Conservation (phyloP, 169 alveolate genomes). For the Plasmodium reichenowi region DNA sequence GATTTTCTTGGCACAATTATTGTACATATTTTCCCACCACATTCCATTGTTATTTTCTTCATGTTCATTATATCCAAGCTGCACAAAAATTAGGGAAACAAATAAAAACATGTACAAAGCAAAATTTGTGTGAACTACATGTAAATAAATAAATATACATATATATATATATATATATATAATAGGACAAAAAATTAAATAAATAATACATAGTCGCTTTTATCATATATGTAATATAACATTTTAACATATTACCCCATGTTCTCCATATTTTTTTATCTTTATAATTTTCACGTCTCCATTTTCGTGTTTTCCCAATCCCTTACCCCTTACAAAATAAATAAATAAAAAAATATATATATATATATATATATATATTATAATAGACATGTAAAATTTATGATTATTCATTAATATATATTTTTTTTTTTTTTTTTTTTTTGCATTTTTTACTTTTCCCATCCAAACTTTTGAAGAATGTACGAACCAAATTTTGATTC, state of each 20-base stretch:
- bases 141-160: not conserved
- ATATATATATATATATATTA: constrained; percentile 3
- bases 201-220: too few relatives aligned
- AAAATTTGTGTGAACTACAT: too few relatives aligned
- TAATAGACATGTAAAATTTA: not conserved
- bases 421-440: not conserved
- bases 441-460: constrained; percentile 59
- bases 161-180: not conserved
- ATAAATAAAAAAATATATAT: constrained; percentile 7
- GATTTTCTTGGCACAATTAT: constrained; percentile 58
- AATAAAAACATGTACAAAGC: not conserved
- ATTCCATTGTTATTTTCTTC: constrained; percentile 17
- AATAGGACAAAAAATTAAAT: not conserved
- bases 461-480: constrained; percentile 68
- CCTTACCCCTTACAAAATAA: constrained; percentile 54
- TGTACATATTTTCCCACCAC: constrained; percentile 76
- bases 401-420: not conserved
- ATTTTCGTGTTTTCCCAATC: constrained; percentile 71
- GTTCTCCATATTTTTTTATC: constrained; percentile 73
- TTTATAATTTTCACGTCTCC: constrained; percentile 57
- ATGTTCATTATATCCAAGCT: constrained; percentile 67
- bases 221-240: not conserved
- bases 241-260: constrained; percentile 46
- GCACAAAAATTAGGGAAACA: not conserved
- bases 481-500: constrained; percentile 74